Conservation (phyloP, 2,329 filamentous ascomycete species). For the Penicillium sp. region DNA sequence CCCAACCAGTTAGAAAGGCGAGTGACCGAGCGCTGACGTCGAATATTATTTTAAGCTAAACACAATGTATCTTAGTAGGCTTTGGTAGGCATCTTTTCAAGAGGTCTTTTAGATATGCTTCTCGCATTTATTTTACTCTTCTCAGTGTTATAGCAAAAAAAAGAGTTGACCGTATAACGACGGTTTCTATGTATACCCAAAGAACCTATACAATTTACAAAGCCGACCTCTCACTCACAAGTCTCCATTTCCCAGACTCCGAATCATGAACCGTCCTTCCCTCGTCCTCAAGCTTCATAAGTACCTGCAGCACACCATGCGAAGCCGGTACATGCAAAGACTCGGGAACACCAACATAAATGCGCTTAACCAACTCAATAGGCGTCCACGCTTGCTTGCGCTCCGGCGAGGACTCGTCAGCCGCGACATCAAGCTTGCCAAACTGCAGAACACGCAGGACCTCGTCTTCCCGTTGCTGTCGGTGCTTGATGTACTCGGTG, state of each 20-base stretch:
- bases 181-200: neutral
- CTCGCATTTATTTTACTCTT: neutral
- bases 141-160: neutral
- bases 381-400: constrained; percentile 58
- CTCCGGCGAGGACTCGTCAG: constrained; percentile 36
- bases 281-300: constrained; percentile 75
- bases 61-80: too few relatives aligned
- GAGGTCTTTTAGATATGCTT: neutral
- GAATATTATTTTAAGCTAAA: neutral
- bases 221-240: constrained; percentile 31
- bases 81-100: neutral
- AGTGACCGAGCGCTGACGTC: neutral
- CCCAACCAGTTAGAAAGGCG: neutral
- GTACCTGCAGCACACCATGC: constrained; percentile 71
- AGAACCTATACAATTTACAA: constrained; percentile 23
- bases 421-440: constrained; percentile 35
- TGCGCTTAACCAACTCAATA: constrained; percentile 81
- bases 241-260: constrained; percentile 32
- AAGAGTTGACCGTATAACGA: neutral
- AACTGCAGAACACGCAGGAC: constrained; percentile 64
- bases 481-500: constrained; percentile 77
- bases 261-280: constrained; percentile 57
- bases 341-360: constrained; percentile 78
- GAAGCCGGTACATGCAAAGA: constrained; percentile 74
- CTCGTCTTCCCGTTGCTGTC: constrained; percentile 75